Base-by-base conservation (phyloP, 768 basidiomycete genomes). In the Terana coerulea region DNA sequence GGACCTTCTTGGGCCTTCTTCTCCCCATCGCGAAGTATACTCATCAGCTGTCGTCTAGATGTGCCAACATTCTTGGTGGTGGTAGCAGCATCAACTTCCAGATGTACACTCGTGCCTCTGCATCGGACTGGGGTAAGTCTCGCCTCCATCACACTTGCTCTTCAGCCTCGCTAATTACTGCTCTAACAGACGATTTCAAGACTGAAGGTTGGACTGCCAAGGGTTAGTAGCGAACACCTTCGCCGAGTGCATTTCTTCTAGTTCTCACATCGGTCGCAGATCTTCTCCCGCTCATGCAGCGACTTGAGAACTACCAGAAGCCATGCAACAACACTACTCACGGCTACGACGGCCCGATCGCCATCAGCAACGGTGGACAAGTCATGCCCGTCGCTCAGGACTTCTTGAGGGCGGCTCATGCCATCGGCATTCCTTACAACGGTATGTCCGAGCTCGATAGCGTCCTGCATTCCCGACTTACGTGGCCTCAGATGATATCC, bases 291-390 rank as follows among this genome's bases (percentile, higher is more conserved):
- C 71, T 86, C 55, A 88, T 87, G 85, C 86, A 86, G 68, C 72
- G 84, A 45, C 70, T 86, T 49, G 84, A 87, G 75, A 84, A 86
- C 70, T 86, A 88, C 64, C 85, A 86, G 74, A 85, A 85, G 68
- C 83, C 85, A 1, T 67, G 64, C 22, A 84, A 84, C 70, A 85
- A 80, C 64, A 70, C 81, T 52, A 80, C 76, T 2, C 84, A 86
- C 64, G 85, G 84, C 35, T 85, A 85, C 56, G 77, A 82, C 51
- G 85, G 85, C 3, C 84, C 85, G n/a, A 83, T 88, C 49, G 82
- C 83, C 12, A 85, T 86, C 63, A 80, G 78, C 57, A 84, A 86
- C 54, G 84, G 85, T 57, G 83, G 84, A 47, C 75, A 79, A 19
- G 75, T 84, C 55, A 81, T 75, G 7, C 72, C 75, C 4, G 73